Conservation (phyloP, 2,329 filamentous ascomycete genomes). For the Alternaria sp. region DNA sequence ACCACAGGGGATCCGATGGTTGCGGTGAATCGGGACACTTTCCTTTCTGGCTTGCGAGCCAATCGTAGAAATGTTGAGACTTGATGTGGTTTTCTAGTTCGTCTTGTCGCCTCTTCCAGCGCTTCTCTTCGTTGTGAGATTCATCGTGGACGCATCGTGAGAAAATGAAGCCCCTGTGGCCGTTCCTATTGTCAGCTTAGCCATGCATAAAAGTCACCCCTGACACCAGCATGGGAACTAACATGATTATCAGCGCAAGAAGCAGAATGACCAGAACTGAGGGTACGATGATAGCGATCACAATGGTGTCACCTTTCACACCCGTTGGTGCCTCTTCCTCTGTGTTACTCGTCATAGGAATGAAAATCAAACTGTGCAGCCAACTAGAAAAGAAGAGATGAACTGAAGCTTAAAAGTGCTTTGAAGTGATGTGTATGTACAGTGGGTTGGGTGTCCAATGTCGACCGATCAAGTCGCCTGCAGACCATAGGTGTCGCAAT, state of each 20-base stretch:
- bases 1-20: slow-evolving; percentile 41
- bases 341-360: slow-evolving; percentile 28
- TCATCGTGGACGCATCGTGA: slow-evolving; percentile 27
- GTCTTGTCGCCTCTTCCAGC: slow-evolving; percentile 40
- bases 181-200: slow-evolving; percentile 25
- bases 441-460: slow-evolving; percentile 10
- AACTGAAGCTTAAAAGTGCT: neutral
- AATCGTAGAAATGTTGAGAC: slow-evolving; percentile 46
- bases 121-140: slow-evolving; percentile 31
- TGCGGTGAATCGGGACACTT: slow-evolving; percentile 27
- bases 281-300: slow-evolving; percentile 46
- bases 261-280: slow-evolving; percentile 44
- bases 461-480: slow-evolving; percentile 25
- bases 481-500: slow-evolving; percentile 24
- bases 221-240: slow-evolving; percentile 10
- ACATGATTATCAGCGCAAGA: slow-evolving; percentile 44
- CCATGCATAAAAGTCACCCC: neutral
- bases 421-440: slow-evolving; percentile 12
- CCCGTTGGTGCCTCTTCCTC: slow-evolving; percentile 8
- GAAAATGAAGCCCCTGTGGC: slow-evolving; percentile 36
- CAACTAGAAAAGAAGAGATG: neutral
- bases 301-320: slow-evolving; percentile 27
- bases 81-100: slow-evolving; percentile 45
- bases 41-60: slow-evolving; percentile 39
- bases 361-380: neutral